phyloP scores from a whole-genome alignment of 1,139 yeast species.

The Yamadazyma songkhlaensis region DNA sequence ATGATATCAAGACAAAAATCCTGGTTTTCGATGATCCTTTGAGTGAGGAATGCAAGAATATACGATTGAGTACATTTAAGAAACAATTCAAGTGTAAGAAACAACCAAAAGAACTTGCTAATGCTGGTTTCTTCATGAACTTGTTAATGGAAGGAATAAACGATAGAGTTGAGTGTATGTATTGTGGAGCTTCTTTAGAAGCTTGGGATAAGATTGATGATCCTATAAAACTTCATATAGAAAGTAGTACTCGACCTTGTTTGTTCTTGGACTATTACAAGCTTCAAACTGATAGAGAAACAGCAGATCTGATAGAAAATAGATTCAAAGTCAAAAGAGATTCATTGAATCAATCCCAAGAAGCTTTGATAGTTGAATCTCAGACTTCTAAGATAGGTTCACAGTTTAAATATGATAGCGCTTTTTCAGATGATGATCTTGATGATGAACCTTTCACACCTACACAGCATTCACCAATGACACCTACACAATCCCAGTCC shows the following conservation, averaged over 20 bases:
- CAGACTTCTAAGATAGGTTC: slow-evolving; percentile 3
- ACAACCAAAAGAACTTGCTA: slow-evolving; percentile 40
- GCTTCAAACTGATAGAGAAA: not conserved
- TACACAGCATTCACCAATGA: not conserved
- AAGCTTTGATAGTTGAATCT: not conserved
- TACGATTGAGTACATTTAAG: slow-evolving; percentile 51
- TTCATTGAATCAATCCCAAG: not conserved
- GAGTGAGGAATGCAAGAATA: slow-evolving; percentile 28
- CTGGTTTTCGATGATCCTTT: slow-evolving; percentile 28
- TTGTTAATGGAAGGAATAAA: slow-evolving; percentile 42
- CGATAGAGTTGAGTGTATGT: slow-evolving; percentile 69
- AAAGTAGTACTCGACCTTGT: slow-evolving; percentile 1
- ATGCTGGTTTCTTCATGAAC: slow-evolving; percentile 54
- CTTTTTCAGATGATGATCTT: slow-evolving; percentile 4
- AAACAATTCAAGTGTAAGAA: slow-evolving; percentile 32
- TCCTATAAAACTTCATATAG: slow-evolving; percentile 53
- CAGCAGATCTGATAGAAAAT: not conserved
- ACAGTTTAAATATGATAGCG: not conserved
- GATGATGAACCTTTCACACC: slow-evolving; percentile 1
- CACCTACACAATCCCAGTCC: slow-evolving; percentile 1
- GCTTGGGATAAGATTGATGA: slow-evolving; percentile 73
- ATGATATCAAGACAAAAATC: not conserved
- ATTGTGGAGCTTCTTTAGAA: slow-evolving; percentile 66
- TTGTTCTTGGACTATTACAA: slow-evolving; percentile 2
- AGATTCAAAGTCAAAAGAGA: not conserved